Percentiles rank a stretch among this genome's conserved stretches.
phyloP scores from a whole-genome alignment of 1,284 basidiomycete species.

The Rugosomyces carneus region DNA sequence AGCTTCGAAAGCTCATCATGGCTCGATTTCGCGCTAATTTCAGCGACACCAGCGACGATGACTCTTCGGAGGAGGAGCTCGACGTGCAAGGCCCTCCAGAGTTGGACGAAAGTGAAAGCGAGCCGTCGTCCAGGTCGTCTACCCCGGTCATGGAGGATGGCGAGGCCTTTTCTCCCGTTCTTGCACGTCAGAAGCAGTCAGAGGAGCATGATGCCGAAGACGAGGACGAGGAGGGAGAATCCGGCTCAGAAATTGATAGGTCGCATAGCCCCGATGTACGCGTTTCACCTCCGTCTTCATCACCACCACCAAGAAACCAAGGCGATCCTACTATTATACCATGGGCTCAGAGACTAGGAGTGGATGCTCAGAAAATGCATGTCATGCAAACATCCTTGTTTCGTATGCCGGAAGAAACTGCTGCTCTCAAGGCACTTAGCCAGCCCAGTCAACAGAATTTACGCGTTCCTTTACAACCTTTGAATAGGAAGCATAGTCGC shows the following conservation, averaged over 20 bases:
- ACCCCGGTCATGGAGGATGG: slow-evolving; percentile 47
- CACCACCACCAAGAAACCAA: slow-evolving; percentile 23
- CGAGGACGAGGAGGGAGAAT: slow-evolving; percentile 41
- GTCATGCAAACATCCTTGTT: slow-evolving; percentile 92
- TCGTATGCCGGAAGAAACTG: slow-evolving; percentile 64
- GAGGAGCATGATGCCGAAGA: slow-evolving; percentile 40
- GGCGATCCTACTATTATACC: slow-evolving; percentile 42
- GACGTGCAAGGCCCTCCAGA: slow-evolving; percentile 20
- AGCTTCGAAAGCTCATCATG: slow-evolving; percentile 23
- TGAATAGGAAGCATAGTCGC: slow-evolving; percentile 66
- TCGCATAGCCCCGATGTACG: slow-evolving; percentile 18
- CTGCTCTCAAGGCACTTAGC: slow-evolving; percentile 46
- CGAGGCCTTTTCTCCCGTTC: slow-evolving; percentile 29
- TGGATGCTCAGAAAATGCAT: slow-evolving; percentile 80
- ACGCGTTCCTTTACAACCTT: slow-evolving; percentile 26
- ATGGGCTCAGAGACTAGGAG: slow-evolving; percentile 64
- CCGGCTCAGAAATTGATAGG: slow-evolving; percentile 37
- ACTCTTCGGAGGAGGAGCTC: slow-evolving; percentile 20
- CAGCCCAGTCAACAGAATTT: slow-evolving; percentile 29
- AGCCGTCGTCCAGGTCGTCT: slow-evolving; percentile 26
- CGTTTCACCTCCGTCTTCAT: slow-evolving; percentile 26
- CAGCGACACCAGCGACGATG: slow-evolving; percentile 35
- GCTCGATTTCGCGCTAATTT: slow-evolving; percentile 39
- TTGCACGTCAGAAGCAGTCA: slow-evolving; percentile 21
- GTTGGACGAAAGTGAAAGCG: slow-evolving; percentile 23